phyloP scores from a whole-genome alignment of 2,329 filamentous ascomycete species.

The Aspergillus nomiae region DNA sequence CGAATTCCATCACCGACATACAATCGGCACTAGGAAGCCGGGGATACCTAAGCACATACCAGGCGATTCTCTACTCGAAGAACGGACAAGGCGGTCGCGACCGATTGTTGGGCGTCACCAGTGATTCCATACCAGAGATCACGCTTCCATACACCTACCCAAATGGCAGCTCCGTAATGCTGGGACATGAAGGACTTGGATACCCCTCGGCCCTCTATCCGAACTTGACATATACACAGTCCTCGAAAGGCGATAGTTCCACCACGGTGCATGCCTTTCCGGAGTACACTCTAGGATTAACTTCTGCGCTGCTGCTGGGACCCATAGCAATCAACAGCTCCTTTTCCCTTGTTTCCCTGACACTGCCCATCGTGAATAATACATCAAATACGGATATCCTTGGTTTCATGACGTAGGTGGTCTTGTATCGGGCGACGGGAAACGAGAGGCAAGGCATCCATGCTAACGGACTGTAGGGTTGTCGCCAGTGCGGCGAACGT shows the following conservation, averaged over 20 bases:
- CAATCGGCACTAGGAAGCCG: conserved; percentile 66
- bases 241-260: conserved; percentile 11
- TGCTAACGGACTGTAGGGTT: conserved; percentile 38
- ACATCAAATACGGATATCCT: conserved; percentile 64
- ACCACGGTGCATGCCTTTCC: conserved; percentile 35
- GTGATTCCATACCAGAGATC: conserved; percentile 45
- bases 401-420: conserved; percentile 73
- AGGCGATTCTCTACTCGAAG: conserved; percentile 72
- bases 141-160: conserved; percentile 62
- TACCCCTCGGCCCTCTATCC: conserved; percentile 76
- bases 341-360: conserved; percentile 77
- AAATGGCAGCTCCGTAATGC: conserved; percentile 59
- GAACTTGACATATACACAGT: conserved; percentile 67
- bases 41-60: conserved; percentile 60
- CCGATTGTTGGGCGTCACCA: conserved; percentile 68
- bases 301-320: conserved; percentile 71
- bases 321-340: conserved; percentile 72
- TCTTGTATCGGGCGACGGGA: no score
- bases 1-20: conserved; percentile 63
- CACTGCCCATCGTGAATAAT: conserved; percentile 74
- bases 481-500: conserved; percentile 49
- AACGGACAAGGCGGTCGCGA: conserved; percentile 60
- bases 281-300: conserved; percentile 43
- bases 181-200: conserved; percentile 66
- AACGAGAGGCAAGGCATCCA: not conserved